These are phyloP conservation scores for Cladosporium sp. DNA, from an alignment of 2,329 filamentous ascomycete genomes.

Conservation along the genomic window DNA sequence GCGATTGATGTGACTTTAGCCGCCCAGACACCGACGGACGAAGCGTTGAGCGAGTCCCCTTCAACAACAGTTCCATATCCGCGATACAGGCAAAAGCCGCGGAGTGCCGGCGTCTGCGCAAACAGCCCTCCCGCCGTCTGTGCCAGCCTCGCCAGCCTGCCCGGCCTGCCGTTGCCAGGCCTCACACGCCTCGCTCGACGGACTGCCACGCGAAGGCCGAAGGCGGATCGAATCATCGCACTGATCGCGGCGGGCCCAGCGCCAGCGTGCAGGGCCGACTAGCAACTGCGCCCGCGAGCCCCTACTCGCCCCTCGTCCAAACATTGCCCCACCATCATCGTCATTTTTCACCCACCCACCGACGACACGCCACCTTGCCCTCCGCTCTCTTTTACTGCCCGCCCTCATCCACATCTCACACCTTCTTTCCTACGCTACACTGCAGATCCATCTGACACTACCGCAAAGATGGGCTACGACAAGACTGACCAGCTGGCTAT, in stretches of 20 bases:
- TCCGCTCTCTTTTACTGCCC: neutral
- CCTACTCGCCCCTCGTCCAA: neutral
- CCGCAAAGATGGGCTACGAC: constrained; percentile 70
- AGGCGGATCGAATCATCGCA: neutral
- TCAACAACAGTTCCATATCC: neutral
- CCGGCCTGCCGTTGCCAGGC: neutral
- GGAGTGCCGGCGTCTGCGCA: neutral
- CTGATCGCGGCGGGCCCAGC: constrained; percentile 5
- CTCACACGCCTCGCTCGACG: neutral
- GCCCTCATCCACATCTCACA: neutral
- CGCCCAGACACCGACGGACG: constrained; percentile 9
- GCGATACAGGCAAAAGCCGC: constrained; percentile 10
- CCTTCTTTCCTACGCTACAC: neutral
- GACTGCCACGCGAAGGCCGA: constrained; percentile 5
- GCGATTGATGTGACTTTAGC: constrained; percentile 3
- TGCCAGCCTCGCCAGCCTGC: neutral
- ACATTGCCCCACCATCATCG: constrained; percentile 6
- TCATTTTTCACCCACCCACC: constrained; percentile 8
- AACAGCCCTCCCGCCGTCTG: neutral
- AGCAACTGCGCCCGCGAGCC: neutral
- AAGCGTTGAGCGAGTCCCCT: neutral
- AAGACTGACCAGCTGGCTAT: constrained; percentile 85
- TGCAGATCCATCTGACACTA: constrained; percentile 9
- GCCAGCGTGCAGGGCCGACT: neutral
- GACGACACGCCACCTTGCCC: constrained; percentile 5